phyloP scores from a whole-genome alignment of 768 basidiomycete genomes.

The Suillus weaverae region DNA sequence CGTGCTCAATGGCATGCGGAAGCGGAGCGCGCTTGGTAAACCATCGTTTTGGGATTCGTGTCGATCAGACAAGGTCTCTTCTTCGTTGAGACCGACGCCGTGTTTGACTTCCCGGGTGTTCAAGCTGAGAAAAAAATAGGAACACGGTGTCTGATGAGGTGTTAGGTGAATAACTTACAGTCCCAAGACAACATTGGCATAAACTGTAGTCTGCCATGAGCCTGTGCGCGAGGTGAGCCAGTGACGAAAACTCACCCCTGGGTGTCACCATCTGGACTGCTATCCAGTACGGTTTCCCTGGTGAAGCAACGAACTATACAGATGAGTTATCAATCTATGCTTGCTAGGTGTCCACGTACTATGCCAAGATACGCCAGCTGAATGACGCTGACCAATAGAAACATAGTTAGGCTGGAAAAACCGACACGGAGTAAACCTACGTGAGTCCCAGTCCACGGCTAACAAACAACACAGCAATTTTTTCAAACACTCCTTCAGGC shows the following conservation, averaged over 20 bases:
- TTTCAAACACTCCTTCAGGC: conserved; percentile 9
- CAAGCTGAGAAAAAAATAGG: conserved; percentile 17
- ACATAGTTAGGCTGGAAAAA: background rate
- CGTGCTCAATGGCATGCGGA: conserved; percentile 11
- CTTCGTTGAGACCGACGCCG: conserved; percentile 27
- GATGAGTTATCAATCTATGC: background rate
- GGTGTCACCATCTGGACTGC: conserved; percentile 27
- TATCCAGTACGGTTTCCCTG: conserved; percentile 25
- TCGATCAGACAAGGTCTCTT: conserved; percentile 17
- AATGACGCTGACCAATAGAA: conserved; percentile 12
- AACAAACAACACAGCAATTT: conserved; percentile 6
- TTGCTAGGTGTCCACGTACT: conserved; percentile 16
- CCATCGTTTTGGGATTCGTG: background rate
- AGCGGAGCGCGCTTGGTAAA: conserved; percentile 12
- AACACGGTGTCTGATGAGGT: background rate
- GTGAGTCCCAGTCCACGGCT: conserved; percentile 24
- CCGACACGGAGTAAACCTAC: conserved; percentile 16
- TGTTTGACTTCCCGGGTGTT: conserved; percentile 20
- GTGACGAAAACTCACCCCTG: conserved; percentile 20
- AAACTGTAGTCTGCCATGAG: conserved; percentile 17
- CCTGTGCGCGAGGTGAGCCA: background rate
- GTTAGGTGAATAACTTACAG: conserved; percentile 17
- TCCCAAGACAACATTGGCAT: conserved; percentile 28
- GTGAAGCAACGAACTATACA: conserved; percentile 24
- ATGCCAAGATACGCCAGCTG: conserved; percentile 20